Evolutionary conservation across 345 rosid species (phyloP).

Genomic region (Hibiscus trionum): DNA sequence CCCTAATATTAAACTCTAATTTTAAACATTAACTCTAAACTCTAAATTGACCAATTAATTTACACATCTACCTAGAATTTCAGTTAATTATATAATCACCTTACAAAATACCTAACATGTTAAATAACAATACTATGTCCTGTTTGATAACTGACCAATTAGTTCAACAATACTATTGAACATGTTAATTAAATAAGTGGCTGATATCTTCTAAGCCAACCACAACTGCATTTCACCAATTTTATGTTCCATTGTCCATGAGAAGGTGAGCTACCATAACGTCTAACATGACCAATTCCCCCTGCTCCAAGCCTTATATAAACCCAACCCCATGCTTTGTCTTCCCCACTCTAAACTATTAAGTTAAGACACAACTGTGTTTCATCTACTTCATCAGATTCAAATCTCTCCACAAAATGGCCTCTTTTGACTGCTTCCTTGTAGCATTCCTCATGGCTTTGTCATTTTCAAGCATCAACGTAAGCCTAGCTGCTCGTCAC

Average conservation of each 20-base stretch:
- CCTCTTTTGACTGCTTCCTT: neutral
- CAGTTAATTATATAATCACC: no score
- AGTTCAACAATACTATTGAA: no score
- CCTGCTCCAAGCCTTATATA: neutral
- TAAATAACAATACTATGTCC: no score
- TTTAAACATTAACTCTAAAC: no score
- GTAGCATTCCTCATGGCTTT: neutral
- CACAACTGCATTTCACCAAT: neutral
- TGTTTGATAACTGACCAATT: no score
- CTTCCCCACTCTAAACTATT: neutral
- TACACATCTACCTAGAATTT: no score
- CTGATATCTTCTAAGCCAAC: no score
- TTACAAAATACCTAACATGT: no score
- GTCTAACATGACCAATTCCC: neutral
- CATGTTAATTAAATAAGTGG: no score
- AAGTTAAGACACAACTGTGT: neutral
- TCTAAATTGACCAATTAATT: no score
- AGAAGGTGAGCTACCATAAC: neutral
- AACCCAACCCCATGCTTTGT: neutral
- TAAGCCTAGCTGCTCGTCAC: conserved; percentile 15
- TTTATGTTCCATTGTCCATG: neutral
- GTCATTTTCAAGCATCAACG: conserved; percentile 6
- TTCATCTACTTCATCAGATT: neutral
- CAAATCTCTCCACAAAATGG: conserved; percentile 11
- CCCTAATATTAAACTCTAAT: no score